These are phyloP conservation scores for Blastocladiella emersonii DNA, from an alignment of 371 early-diverging fungal genomes.

Conservation along the genomic window DNA sequence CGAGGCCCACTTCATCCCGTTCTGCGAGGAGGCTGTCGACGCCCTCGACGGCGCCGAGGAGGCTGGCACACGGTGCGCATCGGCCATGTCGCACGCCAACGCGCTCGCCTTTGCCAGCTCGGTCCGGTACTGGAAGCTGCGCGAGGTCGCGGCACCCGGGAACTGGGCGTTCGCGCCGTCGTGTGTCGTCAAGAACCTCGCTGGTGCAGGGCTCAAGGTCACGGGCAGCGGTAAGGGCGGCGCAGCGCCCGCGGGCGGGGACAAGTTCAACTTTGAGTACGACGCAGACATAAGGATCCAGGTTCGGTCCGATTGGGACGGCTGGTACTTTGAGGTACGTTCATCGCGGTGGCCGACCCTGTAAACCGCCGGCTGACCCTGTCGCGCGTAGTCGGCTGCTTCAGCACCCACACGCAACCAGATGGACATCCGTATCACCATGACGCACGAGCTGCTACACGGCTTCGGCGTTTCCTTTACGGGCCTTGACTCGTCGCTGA, in stretches of 20 bases:
- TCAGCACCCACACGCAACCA: not conserved
- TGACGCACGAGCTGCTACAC: constrained; percentile 1
- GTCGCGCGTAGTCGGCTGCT: too few relatives aligned
- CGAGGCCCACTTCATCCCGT: constrained; percentile 3
- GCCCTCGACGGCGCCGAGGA: not conserved
- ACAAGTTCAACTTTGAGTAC: not conserved
- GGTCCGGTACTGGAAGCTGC: not conserved
- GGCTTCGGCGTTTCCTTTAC: not conserved
- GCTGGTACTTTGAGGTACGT: not conserved
- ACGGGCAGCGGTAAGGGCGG: too few relatives aligned
- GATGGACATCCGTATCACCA: constrained; percentile 2
- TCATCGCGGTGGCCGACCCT: not conserved
- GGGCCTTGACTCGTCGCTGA: not conserved
- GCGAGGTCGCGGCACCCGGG: not conserved
- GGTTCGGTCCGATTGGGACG: not conserved
- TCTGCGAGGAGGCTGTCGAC: constrained; percentile 4
- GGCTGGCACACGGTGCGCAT: not conserved
- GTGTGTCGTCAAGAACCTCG: not conserved
- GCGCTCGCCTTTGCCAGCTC: not conserved
- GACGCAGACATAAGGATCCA: not conserved
- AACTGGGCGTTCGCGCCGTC: not conserved
- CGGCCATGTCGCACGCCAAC: not conserved
- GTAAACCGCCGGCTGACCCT: too few relatives aligned
- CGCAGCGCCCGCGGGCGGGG: too few relatives aligned
- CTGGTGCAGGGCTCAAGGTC: not conserved